Base-by-base conservation (phyloP, 495 filamentous ascomycete genomes). In the Bombardia bombarda region DNA sequence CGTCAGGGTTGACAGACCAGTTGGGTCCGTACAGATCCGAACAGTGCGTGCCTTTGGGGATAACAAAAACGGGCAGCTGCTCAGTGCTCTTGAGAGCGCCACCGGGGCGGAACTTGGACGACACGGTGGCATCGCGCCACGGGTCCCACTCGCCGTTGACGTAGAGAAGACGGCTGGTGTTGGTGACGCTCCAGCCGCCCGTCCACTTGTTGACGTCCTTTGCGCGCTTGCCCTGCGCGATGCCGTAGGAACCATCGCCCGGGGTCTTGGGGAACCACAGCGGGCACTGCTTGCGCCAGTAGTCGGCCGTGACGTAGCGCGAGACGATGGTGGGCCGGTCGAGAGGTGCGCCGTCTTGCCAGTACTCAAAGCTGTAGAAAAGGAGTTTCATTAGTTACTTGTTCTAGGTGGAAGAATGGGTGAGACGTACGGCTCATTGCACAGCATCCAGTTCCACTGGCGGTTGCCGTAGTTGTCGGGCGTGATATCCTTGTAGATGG, bases 401-500 rank as follows among this genome's bases (percentile, higher is more conserved):
- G 13, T 37, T 19, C 9, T 17, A 3, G 22, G 20, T 4, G n/a
- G 28, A 18, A 23, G 12, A 20, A n/a, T 18, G 23, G 10, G 7
- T 1, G 10, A 1, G 9, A 52, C 43, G 35, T 51, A 51, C 16
- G 81, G 78, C 60, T 84, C 77, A 53, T 83, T 83, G 66, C 80
- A 82, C 28, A 79, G 61, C 55, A 83, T 66, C 78, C 76, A 83
- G 46, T 67, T 57, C 80, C 79, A 85, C 45, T 83, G 80, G 12
- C 76, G 62, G 58, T 83, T 56, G 33, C 40, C 64, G 32, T 48
- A 47, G 56, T 83, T 83, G 47, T 40, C 40, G 0, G 74, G 67
- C 1, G 66, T 59, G 13, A 63, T 53, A 47, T 85, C 78, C 23
- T 73, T 73, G 59, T 70, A 85, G 10, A 76, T 47, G 13, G 70